Conservation (phyloP, 1,139 yeast genomes). For the Sugiyamaella castrensis region DNA sequence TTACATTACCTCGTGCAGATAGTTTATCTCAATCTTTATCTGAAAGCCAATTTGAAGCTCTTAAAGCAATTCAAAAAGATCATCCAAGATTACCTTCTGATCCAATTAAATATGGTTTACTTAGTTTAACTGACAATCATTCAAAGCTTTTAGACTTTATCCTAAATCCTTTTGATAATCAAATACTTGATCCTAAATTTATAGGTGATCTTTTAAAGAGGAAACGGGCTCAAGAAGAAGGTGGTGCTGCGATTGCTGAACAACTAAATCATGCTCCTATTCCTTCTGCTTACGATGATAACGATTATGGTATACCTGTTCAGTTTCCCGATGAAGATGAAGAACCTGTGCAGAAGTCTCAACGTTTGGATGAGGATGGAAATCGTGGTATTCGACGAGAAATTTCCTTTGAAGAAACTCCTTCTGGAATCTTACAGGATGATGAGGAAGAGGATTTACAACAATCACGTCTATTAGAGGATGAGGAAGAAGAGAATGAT, state of each 20-base stretch:
- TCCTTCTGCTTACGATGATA: conserved; percentile 3
- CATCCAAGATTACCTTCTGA: conserved; percentile 21
- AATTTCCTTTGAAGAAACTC: not conserved
- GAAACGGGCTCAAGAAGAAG: conserved; percentile 17
- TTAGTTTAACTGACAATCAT: conserved; percentile 15
- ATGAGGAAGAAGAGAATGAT: conserved; percentile 5
- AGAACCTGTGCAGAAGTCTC: conserved; percentile 7
- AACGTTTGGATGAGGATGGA: conserved; percentile 7
- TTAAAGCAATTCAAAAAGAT: conserved; percentile 16
- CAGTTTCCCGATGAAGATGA: conserved; percentile 12
- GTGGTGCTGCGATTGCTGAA: conserved; percentile 2
- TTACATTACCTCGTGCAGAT: conserved; percentile 5
- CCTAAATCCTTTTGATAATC: conserved; percentile 17
- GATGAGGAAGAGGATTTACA: conserved; percentile 15
- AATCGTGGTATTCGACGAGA: conserved; percentile 1
- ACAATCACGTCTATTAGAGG: too few species aligned
- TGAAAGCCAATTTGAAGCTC: conserved; percentile 10
- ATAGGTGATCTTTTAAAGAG: conserved; percentile 30
- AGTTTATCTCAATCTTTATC: conserved; percentile 6
- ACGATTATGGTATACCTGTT: conserved; percentile 17
- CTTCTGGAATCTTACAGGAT: not conserved
- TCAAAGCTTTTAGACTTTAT: conserved; percentile 14
- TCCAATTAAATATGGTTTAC: conserved; percentile 18
- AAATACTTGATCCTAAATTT: conserved; percentile 27
- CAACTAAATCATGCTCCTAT: not conserved